Base-by-base conservation (phyloP, 345 rosid genomes). In the Physaria fendleri region DNA sequence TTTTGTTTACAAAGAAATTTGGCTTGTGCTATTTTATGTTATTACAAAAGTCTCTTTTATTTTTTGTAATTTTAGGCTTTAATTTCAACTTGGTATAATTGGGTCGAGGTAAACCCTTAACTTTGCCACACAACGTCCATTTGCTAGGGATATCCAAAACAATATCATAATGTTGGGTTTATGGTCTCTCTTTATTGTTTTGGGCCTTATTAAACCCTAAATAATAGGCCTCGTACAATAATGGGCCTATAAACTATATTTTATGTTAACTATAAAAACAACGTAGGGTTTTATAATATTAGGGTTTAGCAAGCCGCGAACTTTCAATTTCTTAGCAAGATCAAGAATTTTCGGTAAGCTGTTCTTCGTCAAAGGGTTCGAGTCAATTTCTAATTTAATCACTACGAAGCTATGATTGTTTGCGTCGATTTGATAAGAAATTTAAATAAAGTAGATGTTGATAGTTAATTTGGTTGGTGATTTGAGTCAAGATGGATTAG, bases 301-400 rank as follows among this genome's bases (percentile, higher is more conserved):
- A 66, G 71, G 71, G 71, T 66, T 66, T 57, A 66, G 57, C 59
- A 12, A 2, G 8, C 48, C 37, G 39, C 48, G 35, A 41, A 66
- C 64, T 25, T 28, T 14, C 21, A 22, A 47, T 6, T 18, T 56
- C 48, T 37, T 21, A 1, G 18, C 56, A 37, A 65, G 50, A 57
- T 47, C 64, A 13, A 56, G 12, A 1, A 6, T 55, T n/a, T 9
- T 21, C 33, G 42, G 64, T 57, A 47, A 55, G 30, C 56, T 44
- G 11, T 27, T 46, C 13, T 39, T 45, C 35, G 21, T 29, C 16
- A 22, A 40, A 8, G 6, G 32, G 6, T 37, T 38, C 8, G 2
- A 0, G 46, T 46, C 39, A 14, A 6, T 8, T 29, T 28, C 20
- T 1, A 66, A 48, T 30, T 49, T 8, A 39, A 37, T 33, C 63